phyloP scores from a whole-genome alignment of 305 asterid genomes.

The Fraxinus floribunda region DNA sequence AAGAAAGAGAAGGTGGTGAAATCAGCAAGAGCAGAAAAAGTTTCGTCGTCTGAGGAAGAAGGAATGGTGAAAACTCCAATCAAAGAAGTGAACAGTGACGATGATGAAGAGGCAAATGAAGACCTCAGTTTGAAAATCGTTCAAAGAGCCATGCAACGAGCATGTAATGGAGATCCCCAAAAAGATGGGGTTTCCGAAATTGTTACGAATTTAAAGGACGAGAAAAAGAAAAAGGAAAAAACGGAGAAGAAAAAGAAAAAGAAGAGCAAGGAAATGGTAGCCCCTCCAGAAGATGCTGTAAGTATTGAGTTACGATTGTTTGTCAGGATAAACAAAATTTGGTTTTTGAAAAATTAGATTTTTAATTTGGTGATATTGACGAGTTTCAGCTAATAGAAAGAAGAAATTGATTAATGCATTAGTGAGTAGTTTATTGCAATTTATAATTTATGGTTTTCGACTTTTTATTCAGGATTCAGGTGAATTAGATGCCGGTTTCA shows the following conservation, averaged over 20 bases:
- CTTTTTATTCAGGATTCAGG: slow-evolving; percentile 41
- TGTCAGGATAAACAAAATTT: neutral
- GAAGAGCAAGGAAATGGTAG: slow-evolving; percentile 39
- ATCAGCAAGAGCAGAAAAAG: slow-evolving; percentile 9
- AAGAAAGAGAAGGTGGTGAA: slow-evolving; percentile 44
- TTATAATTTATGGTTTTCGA: neutral
- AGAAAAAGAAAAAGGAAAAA: slow-evolving; percentile 21
- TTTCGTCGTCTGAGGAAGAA: slow-evolving; percentile 29
- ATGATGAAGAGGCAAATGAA: slow-evolving; percentile 70
- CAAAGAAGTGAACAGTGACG: slow-evolving; percentile 29
- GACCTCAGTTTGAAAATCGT: slow-evolving; percentile 75
- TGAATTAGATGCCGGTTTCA: slow-evolving; percentile 48
- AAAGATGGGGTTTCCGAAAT: slow-evolving; percentile 33
- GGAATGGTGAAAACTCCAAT: slow-evolving; percentile 20
- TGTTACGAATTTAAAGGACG: slow-evolving; percentile 40
- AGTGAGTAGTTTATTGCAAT: neutral
- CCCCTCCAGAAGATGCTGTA: slow-evolving; percentile 34
- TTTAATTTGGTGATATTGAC: neutral
- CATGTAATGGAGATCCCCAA: slow-evolving; percentile 17
- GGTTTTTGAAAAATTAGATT: neutral
- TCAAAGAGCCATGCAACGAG: slow-evolving; percentile 50
- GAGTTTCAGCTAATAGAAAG: neutral
- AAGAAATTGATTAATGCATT: neutral
- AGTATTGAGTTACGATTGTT: slow-evolving; percentile 21
- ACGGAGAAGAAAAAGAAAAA: slow-evolving; percentile 47